Evolutionary conservation across 2,329 filamentous ascomycete species (phyloP).

Genomic region (Aspergillus sp.): DNA sequence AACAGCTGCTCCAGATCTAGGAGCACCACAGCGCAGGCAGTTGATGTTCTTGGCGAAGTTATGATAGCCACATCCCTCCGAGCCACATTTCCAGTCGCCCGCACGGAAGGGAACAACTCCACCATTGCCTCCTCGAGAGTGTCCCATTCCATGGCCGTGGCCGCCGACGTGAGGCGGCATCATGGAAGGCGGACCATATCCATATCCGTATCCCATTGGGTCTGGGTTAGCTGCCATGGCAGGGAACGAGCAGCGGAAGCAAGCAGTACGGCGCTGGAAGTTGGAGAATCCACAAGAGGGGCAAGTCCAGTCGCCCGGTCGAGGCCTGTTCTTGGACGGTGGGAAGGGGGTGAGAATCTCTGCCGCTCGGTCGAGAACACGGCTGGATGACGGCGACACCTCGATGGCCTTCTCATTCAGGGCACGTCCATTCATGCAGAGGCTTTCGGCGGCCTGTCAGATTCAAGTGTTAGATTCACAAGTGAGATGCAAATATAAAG

Average conservation of each 20-base stretch:
- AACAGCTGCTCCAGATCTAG: slow-evolving; percentile 87
- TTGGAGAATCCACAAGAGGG: slow-evolving; percentile 98
- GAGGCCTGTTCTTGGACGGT: slow-evolving; percentile 95
- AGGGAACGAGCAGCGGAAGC: slow-evolving; percentile 99
- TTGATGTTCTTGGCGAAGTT: slow-evolving; percentile 99
- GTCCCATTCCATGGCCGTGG: slow-evolving; percentile 57
- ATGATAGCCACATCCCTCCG: slow-evolving; percentile 95
- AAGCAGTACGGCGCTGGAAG: slow-evolving; percentile 96
- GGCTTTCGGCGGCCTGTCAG: slow-evolving; percentile 78
- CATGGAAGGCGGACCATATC: slow-evolving; percentile 69
- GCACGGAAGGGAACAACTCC: slow-evolving; percentile 95
- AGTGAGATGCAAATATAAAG: slow-evolving; percentile 3
- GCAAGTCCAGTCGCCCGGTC: slow-evolving; percentile 98
- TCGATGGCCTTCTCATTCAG: slow-evolving; percentile 99
- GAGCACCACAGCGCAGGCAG: slow-evolving; percentile 93
- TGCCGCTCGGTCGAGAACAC: slow-evolving; percentile 90
- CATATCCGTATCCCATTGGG: slow-evolving; percentile 67
- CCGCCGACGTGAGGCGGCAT: slow-evolving; percentile 75
- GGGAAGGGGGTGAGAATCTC: slow-evolving; percentile 97
- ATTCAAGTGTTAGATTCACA: slow-evolving; percentile 9
- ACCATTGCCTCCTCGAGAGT: slow-evolving; percentile 63
- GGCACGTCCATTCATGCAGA: slow-evolving; percentile 98
- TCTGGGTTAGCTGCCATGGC: slow-evolving; percentile 80
- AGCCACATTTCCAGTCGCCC: slow-evolving; percentile 98
- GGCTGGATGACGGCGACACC: slow-evolving; percentile 94